Base-by-base conservation (phyloP, 2,329 filamentous ascomycete species). In the Nigrospora sphaerica region DNA sequence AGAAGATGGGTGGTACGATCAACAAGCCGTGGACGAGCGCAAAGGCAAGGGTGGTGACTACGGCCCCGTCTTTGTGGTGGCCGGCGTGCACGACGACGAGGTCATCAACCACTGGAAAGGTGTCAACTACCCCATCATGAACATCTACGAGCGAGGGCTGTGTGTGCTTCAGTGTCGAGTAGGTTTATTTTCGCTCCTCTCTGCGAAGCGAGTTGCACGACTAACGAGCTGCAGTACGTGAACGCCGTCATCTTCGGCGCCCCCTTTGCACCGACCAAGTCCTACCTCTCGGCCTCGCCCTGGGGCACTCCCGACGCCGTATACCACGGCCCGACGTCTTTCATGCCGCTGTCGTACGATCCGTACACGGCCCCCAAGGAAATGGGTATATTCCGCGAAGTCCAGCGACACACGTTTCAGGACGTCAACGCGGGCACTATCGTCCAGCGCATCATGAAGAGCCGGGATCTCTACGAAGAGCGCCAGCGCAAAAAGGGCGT, bases 41-140 rank as follows among this genome's bases (percentile, higher is more conserved):
- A 64, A 81, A 49, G 74, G 77, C 33, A 78, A 81, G 51, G 86
- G 85, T 14, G 75, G 75, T 39, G 88, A 95, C 65, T 95, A 95
- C 59, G 75, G 80, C 0, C 89, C 90, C 0, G 85, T 83, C 7
- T 97, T 88, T 62, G 78, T 98, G n/a, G 81, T 97, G 38, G 91
- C 89, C 3, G 93, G 93, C 42, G 84, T 98, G 19, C 93, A 98
- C 67, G 88, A 95, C 59, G 93, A 98, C 64, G 82, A 86, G 53
- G 90, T 95, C 49, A 95, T 98, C 66, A 98, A 98, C 68, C 75
- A 85, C 58, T 95, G 90, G 86, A 97, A 97, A 69, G 92, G 93
- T 33, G 78, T 96, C 58, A 98, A 98, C 70, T 98, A 96, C 63
- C 93, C 93, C 23, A 97, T 98, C 70, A 98, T 98, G 93, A 98